phyloP scores from a whole-genome alignment of 208 protist genomes.

The Leishmania guyanensis region DNA sequence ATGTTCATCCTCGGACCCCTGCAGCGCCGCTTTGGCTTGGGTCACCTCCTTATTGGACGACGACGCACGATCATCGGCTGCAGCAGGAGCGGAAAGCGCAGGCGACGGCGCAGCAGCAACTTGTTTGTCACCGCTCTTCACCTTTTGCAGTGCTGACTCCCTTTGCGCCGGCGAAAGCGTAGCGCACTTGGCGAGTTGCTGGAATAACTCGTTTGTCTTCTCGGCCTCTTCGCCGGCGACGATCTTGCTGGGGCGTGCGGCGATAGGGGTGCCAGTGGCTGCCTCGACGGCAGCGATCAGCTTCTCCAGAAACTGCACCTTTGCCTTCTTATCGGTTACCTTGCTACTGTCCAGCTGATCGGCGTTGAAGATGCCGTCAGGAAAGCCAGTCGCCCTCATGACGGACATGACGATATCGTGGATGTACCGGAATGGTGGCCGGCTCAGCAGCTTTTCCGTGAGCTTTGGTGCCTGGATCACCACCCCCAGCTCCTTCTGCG shows the following conservation, averaged over 20 bases:
- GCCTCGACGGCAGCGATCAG: conserved; percentile 83
- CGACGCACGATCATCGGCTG: neutral
- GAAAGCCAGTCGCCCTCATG: conserved; percentile 70
- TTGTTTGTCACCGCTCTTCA: conserved; percentile 35
- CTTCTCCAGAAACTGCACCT: conserved; percentile 76
- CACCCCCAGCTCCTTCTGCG: conserved; percentile 74
- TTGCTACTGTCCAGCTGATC: conserved; percentile 82
- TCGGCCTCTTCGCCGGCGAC: conserved; percentile 86
- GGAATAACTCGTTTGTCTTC: conserved; percentile 88
- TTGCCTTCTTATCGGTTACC: conserved; percentile 81
- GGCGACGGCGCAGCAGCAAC: neutral
- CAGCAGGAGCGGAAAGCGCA: neutral
- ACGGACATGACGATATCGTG: conserved; percentile 87
- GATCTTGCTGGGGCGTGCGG: conserved; percentile 82
- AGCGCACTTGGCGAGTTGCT: conserved; percentile 79
- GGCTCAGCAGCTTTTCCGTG: conserved; percentile 86
- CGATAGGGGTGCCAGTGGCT: conserved; percentile 59
- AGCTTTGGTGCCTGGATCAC: conserved; percentile 83
- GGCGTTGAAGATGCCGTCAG: conserved; percentile 55
- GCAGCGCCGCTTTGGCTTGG: neutral
- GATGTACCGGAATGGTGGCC: conserved; percentile 90
- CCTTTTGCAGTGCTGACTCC: conserved; percentile 59
- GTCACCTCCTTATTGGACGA: neutral
- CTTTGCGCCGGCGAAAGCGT: conserved; percentile 62
- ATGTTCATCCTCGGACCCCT: conserved; percentile 60